These are phyloP conservation scores for Flaveria trinervia DNA, from an alignment of 129 eudicot genomes.

Conservation along the genomic window DNA sequence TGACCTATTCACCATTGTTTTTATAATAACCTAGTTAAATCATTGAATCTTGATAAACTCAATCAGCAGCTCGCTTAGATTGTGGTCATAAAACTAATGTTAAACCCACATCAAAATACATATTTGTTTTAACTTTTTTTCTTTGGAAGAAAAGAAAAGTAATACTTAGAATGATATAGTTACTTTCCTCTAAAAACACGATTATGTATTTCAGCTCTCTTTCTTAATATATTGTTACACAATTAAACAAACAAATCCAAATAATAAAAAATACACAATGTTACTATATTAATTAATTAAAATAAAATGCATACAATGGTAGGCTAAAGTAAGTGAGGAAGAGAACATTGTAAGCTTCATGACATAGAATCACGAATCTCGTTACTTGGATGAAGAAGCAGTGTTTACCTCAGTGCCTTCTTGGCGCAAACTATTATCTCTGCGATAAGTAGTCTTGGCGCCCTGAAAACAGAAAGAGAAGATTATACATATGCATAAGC, in stretches of 20 bases:
- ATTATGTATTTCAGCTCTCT: not conserved
- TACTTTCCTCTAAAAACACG: not conserved
- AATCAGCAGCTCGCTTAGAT: too few species aligned
- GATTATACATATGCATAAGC: not conserved
- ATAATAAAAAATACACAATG: not conserved
- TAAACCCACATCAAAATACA: too few species aligned
- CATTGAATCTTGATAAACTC: too few species aligned
- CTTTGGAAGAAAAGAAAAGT: too few species aligned
- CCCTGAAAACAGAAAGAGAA: conserved; percentile 47
- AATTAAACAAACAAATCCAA: not conserved
- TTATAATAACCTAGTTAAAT: too few species aligned
- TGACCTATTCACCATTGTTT: too few species aligned
- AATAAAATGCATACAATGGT: conserved; percentile 4
- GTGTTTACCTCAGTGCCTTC: conserved; percentile 17
- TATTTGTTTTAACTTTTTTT: too few species aligned
- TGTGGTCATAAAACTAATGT: too few species aligned
- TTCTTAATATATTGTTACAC: not conserved
- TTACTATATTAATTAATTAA: not conserved
- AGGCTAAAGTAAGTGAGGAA: conserved; percentile 19
- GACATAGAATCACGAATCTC: not conserved
- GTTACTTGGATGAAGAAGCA: conserved; percentile 32
- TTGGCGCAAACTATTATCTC: conserved; percentile 62
- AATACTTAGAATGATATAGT: too few species aligned
- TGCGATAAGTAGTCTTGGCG: conserved; percentile 56
- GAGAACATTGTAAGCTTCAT: conserved; percentile 15